Percentiles rank a stretch among this genome's conserved stretches.
phyloP scores from a whole-genome alignment of 768 basidiomycete species.

The Mycena capillaripes region DNA sequence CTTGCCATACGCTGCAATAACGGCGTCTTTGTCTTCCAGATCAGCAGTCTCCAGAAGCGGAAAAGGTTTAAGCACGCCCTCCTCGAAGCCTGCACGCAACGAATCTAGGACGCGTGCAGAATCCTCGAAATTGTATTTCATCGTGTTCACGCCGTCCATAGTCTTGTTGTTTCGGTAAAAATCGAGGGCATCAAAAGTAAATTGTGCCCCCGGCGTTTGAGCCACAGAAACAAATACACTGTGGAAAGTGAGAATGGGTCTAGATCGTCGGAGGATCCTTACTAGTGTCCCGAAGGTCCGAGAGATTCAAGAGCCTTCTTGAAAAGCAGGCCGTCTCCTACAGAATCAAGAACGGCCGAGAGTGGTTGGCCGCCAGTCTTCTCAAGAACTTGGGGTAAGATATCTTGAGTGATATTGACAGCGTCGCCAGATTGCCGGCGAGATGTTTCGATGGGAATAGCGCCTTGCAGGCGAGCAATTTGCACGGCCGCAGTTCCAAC shows the following conservation, averaged over 20 bases:
- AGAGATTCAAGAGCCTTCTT: slow-evolving; percentile 22
- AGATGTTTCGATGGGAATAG: slow-evolving; percentile 21
- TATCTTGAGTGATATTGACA: background rate
- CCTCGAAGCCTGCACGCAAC: slow-evolving; percentile 23
- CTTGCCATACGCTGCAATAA: slow-evolving; percentile 8
- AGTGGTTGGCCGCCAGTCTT: slow-evolving; percentile 14
- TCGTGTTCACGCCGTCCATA: slow-evolving; percentile 13
- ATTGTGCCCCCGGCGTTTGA: slow-evolving; percentile 25
- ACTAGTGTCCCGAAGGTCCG: slow-evolving; percentile 21
- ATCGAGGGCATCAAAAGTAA: slow-evolving; percentile 21
- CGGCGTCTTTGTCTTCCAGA: slow-evolving; percentile 12
- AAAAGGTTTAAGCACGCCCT: slow-evolving; percentile 12
- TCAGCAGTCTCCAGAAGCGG: slow-evolving; percentile 3
- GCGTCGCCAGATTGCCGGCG: slow-evolving; percentile 3
- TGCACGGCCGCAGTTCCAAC: slow-evolving; percentile 24
- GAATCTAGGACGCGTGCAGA: slow-evolving; percentile 4
- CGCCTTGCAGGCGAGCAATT: slow-evolving; percentile 19
- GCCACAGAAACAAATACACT: slow-evolving; percentile 21
- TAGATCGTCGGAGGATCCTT: background rate
- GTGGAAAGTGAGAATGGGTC: background rate
- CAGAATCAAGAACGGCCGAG: slow-evolving; percentile 21
- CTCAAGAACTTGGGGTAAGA: slow-evolving; percentile 10
- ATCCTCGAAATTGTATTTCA: background rate
- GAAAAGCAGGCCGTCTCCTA: slow-evolving; percentile 19
- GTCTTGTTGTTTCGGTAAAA: slow-evolving; percentile 25